phyloP scores from a whole-genome alignment of 2,329 filamentous ascomycete genomes.

The Aaosphaeria pasadenensis region DNA sequence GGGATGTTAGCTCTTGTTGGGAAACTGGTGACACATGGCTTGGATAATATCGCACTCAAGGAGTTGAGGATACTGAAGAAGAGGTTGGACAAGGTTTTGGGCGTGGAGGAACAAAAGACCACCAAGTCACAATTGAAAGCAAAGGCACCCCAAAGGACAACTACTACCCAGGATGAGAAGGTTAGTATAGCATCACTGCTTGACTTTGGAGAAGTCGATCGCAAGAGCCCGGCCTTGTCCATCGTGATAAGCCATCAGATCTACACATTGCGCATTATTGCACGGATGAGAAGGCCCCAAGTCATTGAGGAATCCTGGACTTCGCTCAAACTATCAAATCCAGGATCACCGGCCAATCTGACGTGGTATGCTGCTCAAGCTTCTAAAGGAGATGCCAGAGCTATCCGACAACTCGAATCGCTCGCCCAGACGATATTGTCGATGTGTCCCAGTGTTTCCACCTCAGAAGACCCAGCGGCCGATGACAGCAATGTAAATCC shows the following conservation, averaged over 20 bases:
- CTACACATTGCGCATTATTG: slow-evolving; percentile 62
- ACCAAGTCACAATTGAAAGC: slow-evolving; percentile 5
- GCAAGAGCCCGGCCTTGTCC: slow-evolving; percentile 39
- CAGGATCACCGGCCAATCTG: slow-evolving; percentile 58
- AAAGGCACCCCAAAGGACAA: slow-evolving; percentile 30
- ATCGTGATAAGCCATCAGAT: slow-evolving; percentile 64
- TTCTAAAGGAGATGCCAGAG: slow-evolving; percentile 53
- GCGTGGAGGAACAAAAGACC: slow-evolving; percentile 5
- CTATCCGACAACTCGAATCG: slow-evolving; percentile 63
- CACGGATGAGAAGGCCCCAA: slow-evolving; percentile 57
- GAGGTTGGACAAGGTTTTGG: slow-evolving; percentile 50
- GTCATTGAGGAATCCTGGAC: slow-evolving; percentile 58
- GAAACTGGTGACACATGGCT: slow-evolving; percentile 61
- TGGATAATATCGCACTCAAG: slow-evolving; percentile 67
- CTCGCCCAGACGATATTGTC: slow-evolving; percentile 64
- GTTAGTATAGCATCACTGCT: slow-evolving; percentile 60
- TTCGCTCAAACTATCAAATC: slow-evolving; percentile 52
- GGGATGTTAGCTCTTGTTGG: slow-evolving; percentile 69
- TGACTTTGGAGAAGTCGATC: slow-evolving; percentile 52
- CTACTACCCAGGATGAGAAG: slow-evolving; percentile 14
- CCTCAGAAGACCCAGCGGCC: slow-evolving; percentile 58
- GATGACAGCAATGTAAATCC: slow-evolving; percentile 54
- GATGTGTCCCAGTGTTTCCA: slow-evolving; percentile 65
- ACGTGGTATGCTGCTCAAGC: slow-evolving; percentile 49
- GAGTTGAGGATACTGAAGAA: slow-evolving; percentile 66